Percentiles rank a stretch among this genome's conserved stretches.
These are phyloP conservation scores for Lodderomyces orthopsilosis DNA, from an alignment of 1,139 yeast genomes.

Conservation along the genomic window DNA sequence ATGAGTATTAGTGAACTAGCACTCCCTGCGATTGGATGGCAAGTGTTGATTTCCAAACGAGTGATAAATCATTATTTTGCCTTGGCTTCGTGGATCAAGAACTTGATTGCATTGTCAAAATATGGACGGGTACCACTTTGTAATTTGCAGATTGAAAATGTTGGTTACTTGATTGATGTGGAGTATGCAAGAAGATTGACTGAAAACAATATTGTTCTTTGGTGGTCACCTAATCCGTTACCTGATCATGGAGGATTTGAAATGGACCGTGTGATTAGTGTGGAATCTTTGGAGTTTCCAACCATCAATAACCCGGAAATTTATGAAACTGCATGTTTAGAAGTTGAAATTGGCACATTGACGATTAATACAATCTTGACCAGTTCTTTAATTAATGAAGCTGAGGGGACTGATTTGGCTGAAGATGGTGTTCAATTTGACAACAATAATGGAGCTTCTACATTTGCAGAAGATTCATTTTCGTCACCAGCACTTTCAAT, in stretches of 20 bases:
- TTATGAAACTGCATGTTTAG: constrained; percentile 76
- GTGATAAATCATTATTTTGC: constrained; percentile 70
- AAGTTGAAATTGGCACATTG: constrained; percentile 73
- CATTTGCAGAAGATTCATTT: constrained; percentile 73
- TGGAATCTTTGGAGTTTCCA: constrained; percentile 69
- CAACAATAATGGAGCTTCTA: constrained; percentile 47
- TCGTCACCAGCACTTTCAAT: constrained; percentile 73
- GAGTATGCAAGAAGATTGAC: constrained; percentile 77
- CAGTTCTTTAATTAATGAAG: constrained; percentile 79
- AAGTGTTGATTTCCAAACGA: constrained; percentile 62
- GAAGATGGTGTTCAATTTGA: constrained; percentile 46
- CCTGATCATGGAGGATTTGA: constrained; percentile 90
- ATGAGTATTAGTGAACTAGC: constrained; percentile 55
- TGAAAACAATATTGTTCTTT: constrained; percentile 66
- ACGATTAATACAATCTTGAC: constrained; percentile 84
- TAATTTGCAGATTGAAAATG: constrained; percentile 73
- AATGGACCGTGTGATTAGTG: constrained; percentile 50
- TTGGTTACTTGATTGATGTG: constrained; percentile 78
- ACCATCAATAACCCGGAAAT: constrained; percentile 76
- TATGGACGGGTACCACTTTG: constrained; percentile 85
- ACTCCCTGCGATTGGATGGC: constrained; percentile 88
- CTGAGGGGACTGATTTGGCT: constrained; percentile 82
- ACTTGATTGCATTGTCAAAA: constrained; percentile 62
- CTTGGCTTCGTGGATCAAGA: constrained; percentile 70
- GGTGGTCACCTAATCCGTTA: constrained; percentile 87